Evolutionary conservation across 2,329 filamentous ascomycete genomes (phyloP).

Genomic region (Phyllosticta citrichinensis): DNA sequence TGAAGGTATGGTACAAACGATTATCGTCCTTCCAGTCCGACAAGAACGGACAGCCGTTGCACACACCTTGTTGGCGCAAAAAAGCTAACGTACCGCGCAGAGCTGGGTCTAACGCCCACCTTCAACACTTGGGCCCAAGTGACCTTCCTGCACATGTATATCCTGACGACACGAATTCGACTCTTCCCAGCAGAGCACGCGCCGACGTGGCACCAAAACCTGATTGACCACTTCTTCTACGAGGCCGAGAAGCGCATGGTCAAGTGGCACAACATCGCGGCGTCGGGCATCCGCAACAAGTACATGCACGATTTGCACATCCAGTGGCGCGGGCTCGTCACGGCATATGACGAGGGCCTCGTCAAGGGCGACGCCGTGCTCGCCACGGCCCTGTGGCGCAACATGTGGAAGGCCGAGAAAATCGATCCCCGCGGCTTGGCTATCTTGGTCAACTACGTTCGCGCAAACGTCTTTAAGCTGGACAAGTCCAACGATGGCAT

Average conservation of each 20-base stretch:
- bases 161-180: slow-evolving; percentile 73
- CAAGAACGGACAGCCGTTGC: not conserved
- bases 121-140: slow-evolving; percentile 96
- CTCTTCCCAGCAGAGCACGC: slow-evolving; percentile 61
- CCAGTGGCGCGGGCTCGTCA: slow-evolving; percentile 80
- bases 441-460: slow-evolving; percentile 53
- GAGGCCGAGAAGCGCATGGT: slow-evolving; percentile 78
- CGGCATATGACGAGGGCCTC: slow-evolving; percentile 76
- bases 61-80: not conserved
- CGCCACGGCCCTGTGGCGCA: slow-evolving; percentile 82
- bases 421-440: slow-evolving; percentile 53
- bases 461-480: slow-evolving; percentile 45
- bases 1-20: slow-evolving; percentile 46
- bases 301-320: slow-evolving; percentile 79
- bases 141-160: slow-evolving; percentile 92
- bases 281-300: slow-evolving; percentile 46
- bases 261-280: slow-evolving; percentile 59
- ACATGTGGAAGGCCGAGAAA: slow-evolving; percentile 69
- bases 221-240: slow-evolving; percentile 93
- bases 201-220: slow-evolving; percentile 73
- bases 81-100: slow-evolving; percentile 35
- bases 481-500: slow-evolving; percentile 44
- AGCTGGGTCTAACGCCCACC: slow-evolving; percentile 68
- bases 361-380: slow-evolving; percentile 67
- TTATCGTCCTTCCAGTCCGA: not conserved